Evolutionary conservation across 108 stramenopile species (phyloP), one percentile per base, ranked within the genome.

Genomic region (Conticribra weissflogii): DNA sequence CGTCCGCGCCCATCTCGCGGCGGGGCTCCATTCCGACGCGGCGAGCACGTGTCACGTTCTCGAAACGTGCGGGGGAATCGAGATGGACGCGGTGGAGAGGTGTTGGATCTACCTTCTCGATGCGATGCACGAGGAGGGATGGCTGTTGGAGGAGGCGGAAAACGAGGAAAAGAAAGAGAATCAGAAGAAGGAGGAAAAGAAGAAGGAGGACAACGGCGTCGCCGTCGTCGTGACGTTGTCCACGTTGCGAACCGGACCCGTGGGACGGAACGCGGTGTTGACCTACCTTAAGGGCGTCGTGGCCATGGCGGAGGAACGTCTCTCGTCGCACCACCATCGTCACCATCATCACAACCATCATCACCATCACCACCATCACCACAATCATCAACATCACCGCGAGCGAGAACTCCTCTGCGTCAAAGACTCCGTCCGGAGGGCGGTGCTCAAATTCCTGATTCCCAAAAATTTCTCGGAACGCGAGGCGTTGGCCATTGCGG

Each of bases 401-500:
- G 45, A 66, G 23, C 59, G 68, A 29, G 7, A 63, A 12, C 41
- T 79, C 32, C 60, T 59, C 1, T 64, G 70, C 25, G 29, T 79
- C 60, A 79, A 79, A 50, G 78, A 79, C 52, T 65, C 66, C 0
- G 71, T 79, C 5, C 78, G 71, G 31, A 45, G 71, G n/a, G 66
- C 78, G 3, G 52, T 53, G 22, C 71, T 79, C 15, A 72, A 72
- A 59, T 72, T 79, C 48, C 46, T 79, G n/a, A 25, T 72, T 33
- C 66, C 78, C 0, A 57, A 66, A 32, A 57, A 66, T 12, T 64
- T 66, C 68, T 68, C 78, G 51, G 54, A 71, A 7, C 14, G 34
- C 0, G 78, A 72, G 54, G 71, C 78, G 0, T 61, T 79, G 71
- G 7, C 4, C 0, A 62, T 79, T 30, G 65, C 78, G n/a, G 63